Base-by-base conservation (phyloP, 768 basidiomycete genomes). In the Amanita rubescens region DNA sequence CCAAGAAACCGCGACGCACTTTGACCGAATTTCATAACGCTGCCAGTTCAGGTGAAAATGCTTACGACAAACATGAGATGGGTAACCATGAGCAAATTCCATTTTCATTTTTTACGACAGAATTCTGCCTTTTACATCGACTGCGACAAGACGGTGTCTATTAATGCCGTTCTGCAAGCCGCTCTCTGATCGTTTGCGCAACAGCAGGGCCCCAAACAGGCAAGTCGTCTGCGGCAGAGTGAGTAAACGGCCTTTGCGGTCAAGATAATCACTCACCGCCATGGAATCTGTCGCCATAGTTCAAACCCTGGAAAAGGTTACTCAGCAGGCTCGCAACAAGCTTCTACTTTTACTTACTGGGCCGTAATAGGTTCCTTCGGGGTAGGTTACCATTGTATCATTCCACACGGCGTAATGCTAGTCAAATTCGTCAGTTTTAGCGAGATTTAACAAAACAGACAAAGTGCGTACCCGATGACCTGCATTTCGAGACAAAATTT, bases 321-420 rank as follows among this genome's bases (percentile, higher is more conserved):
- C 38, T 33, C 22, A 33, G 15, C 30, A 42, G 32, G 22, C 37
- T 39, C 6, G n/a, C 37, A 38, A 11, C 25, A 39, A n/a, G n/a
- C 27, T 12, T 32, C 27, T 27, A 3, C 30, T 32, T 35, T 44
- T 33, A 43, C 38, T n/a, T 12, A 45, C 42, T 48, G 65, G 69
- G 52, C 69, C 55, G 53, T 67, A 67, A 51, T 62, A 65, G 19
- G 51, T 61, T 51, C 68, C 68, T 30, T 60, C 56, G n/a, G 64
- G 55, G 51, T 66, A 71, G 2, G 69, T 69, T 20, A 77, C 65
- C 57, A 68, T 73, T 64, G 78, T 77, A 65, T 85, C 79, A 58
- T 86, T 82, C 82, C 84, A 83, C 17, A 88, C 70, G 0, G 75
- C 81, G 55, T 80, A 83, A 62, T 89, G 80, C 58, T 69, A 72